phyloP scores from a whole-genome alignment of 2,329 filamentous ascomycete genomes.

The Neopestalotiopsis sp. region DNA sequence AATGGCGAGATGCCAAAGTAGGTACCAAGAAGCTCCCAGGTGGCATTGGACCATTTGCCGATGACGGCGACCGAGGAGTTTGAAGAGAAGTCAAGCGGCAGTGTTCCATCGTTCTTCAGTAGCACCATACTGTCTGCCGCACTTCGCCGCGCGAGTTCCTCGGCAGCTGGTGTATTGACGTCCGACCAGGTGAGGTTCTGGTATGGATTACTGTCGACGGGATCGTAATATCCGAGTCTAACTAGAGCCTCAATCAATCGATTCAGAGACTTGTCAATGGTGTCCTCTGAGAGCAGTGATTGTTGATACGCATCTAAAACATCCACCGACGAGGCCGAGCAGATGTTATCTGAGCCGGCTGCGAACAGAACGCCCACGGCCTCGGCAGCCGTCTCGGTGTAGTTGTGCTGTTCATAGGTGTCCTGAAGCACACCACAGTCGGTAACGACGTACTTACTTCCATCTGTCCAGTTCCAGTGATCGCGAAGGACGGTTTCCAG shows the following conservation, averaged over 20 bases:
- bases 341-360: slow-evolving; percentile 41
- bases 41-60: slow-evolving; percentile 31
- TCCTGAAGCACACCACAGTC: slow-evolving; percentile 70
- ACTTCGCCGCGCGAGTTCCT: slow-evolving; percentile 27
- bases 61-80: slow-evolving; percentile 28
- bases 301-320: slow-evolving; percentile 34
- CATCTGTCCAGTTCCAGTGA: slow-evolving; percentile 66
- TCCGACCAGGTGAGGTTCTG: slow-evolving; percentile 26
- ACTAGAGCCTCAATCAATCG: slow-evolving; percentile 35
- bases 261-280: slow-evolving; percentile 31
- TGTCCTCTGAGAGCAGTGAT: slow-evolving; percentile 31
- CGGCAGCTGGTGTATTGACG: slow-evolving; percentile 28
- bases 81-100: slow-evolving; percentile 24
- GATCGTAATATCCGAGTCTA: slow-evolving; percentile 37
- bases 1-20: slow-evolving; percentile 61
- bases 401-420: slow-evolving; percentile 52
- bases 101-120: slow-evolving; percentile 32
- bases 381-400: slow-evolving; percentile 33
- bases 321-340: slow-evolving; percentile 32
- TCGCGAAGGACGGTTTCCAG: slow-evolving; percentile 66
- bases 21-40: slow-evolving; percentile 30
- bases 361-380: slow-evolving; percentile 37
- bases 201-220: slow-evolving; percentile 25
- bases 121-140: slow-evolving; percentile 31
- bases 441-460: slow-evolving; percentile 65